A percentile compares a stretch with the other conserved stretches of the same genome.
These are phyloP conservation scores for Ophiocordyceps australis DNA, from an alignment of 2,329 filamentous ascomycete species.

Conservation along the genomic window DNA sequence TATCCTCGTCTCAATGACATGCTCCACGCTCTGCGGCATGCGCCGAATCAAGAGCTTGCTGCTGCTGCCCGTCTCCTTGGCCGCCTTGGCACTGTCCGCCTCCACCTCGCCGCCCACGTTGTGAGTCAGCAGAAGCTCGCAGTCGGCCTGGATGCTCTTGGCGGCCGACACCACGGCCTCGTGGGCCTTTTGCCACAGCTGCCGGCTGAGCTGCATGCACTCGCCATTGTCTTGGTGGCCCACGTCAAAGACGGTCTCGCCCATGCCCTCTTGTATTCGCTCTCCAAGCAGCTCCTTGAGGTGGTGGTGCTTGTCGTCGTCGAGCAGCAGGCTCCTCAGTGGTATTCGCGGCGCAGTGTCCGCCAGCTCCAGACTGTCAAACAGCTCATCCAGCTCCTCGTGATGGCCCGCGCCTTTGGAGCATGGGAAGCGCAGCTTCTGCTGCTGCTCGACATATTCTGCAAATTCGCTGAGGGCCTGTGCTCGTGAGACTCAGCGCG, in stretches of 20 bases:
- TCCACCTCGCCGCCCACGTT: constrained; percentile 71
- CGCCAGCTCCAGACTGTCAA: constrained; percentile 69
- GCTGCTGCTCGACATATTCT: constrained; percentile 92
- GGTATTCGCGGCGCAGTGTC: constrained; percentile 51
- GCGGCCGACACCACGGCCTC: constrained; percentile 47
- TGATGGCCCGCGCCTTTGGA: constrained; percentile 31
- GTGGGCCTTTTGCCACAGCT: constrained; percentile 61
- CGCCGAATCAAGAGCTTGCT: constrained; percentile 80
- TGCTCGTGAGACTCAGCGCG: constrained; percentile 1
- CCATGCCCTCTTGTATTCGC: constrained; percentile 65
- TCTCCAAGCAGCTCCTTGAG: constrained; percentile 48
- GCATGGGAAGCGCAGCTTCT: constrained; percentile 48
- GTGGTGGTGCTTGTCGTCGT: constrained; percentile 41
- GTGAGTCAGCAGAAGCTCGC: constrained; percentile 70
- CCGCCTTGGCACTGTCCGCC: constrained; percentile 36
- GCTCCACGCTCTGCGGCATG: constrained; percentile 54
- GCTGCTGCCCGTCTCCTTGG: constrained; percentile 55
- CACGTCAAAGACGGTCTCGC: constrained; percentile 81
- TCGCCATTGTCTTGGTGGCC: constrained; percentile 84
- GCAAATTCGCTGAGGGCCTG: constrained; percentile 83
- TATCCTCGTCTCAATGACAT: constrained; percentile 89
- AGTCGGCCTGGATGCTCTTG: constrained; percentile 50
- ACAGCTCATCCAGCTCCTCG: constrained; percentile 80
- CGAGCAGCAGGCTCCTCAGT: constrained; percentile 61
- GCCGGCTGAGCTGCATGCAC: constrained; percentile 55